Conservation (phyloP, 2,329 filamentous ascomycete genomes). For the Aspergillus flavus region DNA sequence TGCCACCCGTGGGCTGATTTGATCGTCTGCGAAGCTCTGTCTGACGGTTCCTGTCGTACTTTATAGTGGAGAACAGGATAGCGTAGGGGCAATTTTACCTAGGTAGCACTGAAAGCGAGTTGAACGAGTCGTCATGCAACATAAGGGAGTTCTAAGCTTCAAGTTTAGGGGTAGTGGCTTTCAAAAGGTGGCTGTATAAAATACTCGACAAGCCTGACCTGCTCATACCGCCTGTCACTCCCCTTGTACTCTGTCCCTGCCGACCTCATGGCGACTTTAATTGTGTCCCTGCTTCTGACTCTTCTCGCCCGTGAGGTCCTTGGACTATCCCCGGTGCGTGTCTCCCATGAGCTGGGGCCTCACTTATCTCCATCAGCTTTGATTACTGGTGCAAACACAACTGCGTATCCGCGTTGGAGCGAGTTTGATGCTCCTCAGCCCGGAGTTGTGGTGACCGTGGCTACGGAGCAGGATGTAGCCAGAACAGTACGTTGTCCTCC, state of each 20-base stretch:
- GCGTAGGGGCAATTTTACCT: background rate
- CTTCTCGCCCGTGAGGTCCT: background rate
- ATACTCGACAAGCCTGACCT: background rate
- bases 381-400: background rate
- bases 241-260: background rate
- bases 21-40: background rate
- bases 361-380: conserved; percentile 1
- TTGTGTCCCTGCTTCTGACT: background rate
- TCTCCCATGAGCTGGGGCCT: conserved; percentile 3
- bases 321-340: background rate
- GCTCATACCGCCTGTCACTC: background rate
- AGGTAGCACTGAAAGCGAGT: background rate
- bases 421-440: background rate
- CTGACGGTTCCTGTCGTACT: background rate
- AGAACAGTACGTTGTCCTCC: background rate
- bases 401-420: conserved; percentile 2
- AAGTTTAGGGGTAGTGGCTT: background rate
- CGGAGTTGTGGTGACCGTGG: conserved; percentile 3
- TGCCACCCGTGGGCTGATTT: background rate
- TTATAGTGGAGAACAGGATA: background rate
- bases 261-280: background rate
- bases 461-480: background rate
- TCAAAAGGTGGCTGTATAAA: background rate
- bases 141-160: too few species aligned
- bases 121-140: too few species aligned